These are phyloP conservation scores for Hypsizygus marmoreus DNA, from an alignment of 768 basidiomycete genomes.

Conservation along the genomic window DNA sequence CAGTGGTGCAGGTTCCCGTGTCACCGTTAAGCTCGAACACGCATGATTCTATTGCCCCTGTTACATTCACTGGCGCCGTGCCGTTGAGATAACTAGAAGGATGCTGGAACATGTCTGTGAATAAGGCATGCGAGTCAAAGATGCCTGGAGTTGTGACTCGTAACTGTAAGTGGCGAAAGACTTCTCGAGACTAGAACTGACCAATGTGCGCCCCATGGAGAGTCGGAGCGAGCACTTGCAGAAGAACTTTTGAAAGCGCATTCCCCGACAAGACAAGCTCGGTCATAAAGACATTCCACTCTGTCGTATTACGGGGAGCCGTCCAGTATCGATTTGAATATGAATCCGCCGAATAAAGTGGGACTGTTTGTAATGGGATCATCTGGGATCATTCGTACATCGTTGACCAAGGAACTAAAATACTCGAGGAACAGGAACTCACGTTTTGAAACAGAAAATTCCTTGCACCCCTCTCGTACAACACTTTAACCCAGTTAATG, in stretches of 20 bases:
- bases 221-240: constrained; percentile 46
- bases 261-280: constrained; percentile 57
- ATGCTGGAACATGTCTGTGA: constrained; percentile 56
- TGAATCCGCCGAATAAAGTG: constrained; percentile 47
- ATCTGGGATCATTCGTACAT: constrained; percentile 41
- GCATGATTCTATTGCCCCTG: constrained; percentile 51
- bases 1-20: constrained; percentile 33
- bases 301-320: constrained; percentile 51
- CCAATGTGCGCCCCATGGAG: constrained; percentile 60
- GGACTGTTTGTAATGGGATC: constrained; percentile 53
- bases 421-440: constrained; percentile 19
- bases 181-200: constrained; percentile 29
- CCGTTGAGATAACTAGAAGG: constrained; percentile 62
- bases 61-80: constrained; percentile 61
- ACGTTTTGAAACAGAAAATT: constrained; percentile 75
- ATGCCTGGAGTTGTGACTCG: constrained; percentile 36
- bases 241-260: constrained; percentile 49
- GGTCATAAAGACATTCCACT: constrained; percentile 57
- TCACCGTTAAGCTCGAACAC: constrained; percentile 38
- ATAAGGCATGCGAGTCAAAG: constrained; percentile 63
- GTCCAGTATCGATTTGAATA: constrained; percentile 57
- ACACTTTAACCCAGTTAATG: constrained; percentile 56
- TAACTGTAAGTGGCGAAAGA: background rate
- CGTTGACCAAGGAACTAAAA: background rate
- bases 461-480: constrained; percentile 61